phyloP scores from a whole-genome alignment of 352 stramenopile species.

The Blastocystis sp. region DNA sequence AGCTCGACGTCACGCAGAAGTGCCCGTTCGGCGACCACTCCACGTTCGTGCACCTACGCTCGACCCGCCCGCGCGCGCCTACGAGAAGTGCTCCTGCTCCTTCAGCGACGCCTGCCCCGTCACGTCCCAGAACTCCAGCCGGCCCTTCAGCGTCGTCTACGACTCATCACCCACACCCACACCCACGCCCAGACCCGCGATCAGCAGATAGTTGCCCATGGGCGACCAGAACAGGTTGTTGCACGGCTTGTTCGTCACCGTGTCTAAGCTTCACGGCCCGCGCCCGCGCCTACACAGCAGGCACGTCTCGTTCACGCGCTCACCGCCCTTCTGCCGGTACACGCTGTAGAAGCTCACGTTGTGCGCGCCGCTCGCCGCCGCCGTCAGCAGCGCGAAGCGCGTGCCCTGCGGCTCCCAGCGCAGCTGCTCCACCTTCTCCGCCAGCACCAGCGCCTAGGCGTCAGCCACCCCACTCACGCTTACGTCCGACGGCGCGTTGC shows the following conservation, averaged over 20 bases:
- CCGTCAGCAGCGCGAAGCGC: conserved; percentile 21
- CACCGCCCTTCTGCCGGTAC: neutral
- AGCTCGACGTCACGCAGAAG: conserved; percentile 3
- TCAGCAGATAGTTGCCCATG: conserved; percentile 6
- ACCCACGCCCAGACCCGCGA: conserved; percentile 8
- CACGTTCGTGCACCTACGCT: conserved; percentile 30
- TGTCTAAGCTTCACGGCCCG: neutral
- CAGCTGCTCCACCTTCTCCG: neutral
- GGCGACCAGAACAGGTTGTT: conserved; percentile 38
- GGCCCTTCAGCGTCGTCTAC: conserved; percentile 4
- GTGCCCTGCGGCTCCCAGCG: neutral
- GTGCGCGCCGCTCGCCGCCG: neutral
- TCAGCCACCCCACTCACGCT: neutral
- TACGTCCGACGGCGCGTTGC: conserved; percentile 38
- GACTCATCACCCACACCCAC: neutral
- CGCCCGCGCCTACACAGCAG: neutral
- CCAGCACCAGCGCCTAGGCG: neutral
- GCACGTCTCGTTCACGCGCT: neutral
- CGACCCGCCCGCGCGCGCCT: neutral
- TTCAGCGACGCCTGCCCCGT: conserved; percentile 3
- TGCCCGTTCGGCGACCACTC: conserved; percentile 33
- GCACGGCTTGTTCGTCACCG: conserved; percentile 30
- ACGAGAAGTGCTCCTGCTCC: conserved; percentile 43
- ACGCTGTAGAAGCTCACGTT: conserved; percentile 44
- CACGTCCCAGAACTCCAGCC: conserved; percentile 30